A percentile compares a stretch with the other conserved stretches of the same genome.
Evolutionary conservation across 78 protist genomes (phyloP).

Genomic region (slime mould (Dictyostelium discoideum)): DNA sequence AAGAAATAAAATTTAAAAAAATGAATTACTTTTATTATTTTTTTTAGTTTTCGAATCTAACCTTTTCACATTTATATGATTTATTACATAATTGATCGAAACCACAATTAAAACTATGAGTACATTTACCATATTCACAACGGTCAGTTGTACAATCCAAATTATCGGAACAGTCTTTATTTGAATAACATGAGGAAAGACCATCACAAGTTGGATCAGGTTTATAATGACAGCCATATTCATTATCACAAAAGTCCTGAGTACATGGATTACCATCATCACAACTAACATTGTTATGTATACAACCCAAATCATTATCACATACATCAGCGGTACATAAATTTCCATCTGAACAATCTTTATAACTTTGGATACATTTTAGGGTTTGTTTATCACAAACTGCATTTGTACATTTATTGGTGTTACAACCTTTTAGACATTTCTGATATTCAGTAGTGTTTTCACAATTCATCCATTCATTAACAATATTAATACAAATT

Average conservation of each 20-base stretch:
- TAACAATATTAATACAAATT: background rate
- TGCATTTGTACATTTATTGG: constrained; percentile 11
- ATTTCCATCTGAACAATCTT: constrained; percentile 43
- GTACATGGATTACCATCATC: constrained; percentile 46
- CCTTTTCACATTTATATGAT: constrained; percentile 9
- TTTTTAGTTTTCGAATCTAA: constrained; percentile 1
- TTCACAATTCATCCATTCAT: constrained; percentile 22
- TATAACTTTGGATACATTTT: background rate
- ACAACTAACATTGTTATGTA: background rate
- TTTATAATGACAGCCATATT: constrained; percentile 4
- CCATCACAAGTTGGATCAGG: constrained; percentile 8
- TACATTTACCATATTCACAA: background rate
- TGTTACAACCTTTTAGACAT: background rate
- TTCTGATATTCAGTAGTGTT: constrained; percentile 19
- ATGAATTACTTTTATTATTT: background rate
- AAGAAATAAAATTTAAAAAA: background rate
- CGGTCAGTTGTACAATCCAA: background rate
- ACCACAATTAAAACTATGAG: constrained; percentile 9
- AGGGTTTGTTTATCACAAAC: background rate
- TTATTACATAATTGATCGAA: constrained; percentile 6
- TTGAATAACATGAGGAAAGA: background rate
- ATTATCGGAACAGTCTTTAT: background rate
- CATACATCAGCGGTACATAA: constrained; percentile 40
- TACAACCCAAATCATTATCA: background rate
- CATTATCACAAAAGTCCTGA: constrained; percentile 23